Evolutionary conservation across 2,329 filamentous ascomycete genomes (phyloP).

Genomic region (Juglanconis sp.): DNA sequence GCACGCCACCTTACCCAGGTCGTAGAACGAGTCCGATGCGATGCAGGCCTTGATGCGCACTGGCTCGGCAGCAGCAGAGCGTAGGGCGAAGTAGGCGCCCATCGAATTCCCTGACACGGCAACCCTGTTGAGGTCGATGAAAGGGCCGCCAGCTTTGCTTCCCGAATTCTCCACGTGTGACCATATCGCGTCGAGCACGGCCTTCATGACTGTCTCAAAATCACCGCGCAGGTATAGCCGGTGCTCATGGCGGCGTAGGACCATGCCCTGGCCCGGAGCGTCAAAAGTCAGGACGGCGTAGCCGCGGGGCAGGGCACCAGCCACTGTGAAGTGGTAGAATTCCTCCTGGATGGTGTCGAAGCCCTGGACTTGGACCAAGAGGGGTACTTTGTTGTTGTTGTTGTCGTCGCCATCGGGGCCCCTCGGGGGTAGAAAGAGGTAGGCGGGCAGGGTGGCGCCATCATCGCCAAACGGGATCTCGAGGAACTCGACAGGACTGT

Average conservation of each 20-base stretch:
- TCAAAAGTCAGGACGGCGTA: conserved; percentile 45
- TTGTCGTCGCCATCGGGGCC: too few relatives aligned
- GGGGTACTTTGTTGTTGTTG: conserved; percentile 28
- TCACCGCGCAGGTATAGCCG: conserved; percentile 31
- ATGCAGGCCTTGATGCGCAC: conserved; percentile 42
- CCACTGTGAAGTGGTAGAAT: conserved; percentile 31
- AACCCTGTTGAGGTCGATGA: conserved; percentile 35
- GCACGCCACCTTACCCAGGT: conserved; percentile 2
- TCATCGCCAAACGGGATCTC: conserved; percentile 38
- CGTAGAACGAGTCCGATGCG: conserved; percentile 34
- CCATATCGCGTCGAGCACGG: conserved; percentile 25
- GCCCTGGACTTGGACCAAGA: conserved; percentile 34
- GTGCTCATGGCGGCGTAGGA: conserved; percentile 26
- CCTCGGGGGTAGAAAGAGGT: conserved; percentile 38
- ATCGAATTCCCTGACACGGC: conserved; percentile 37
- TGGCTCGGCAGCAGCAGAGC: conserved; percentile 33
- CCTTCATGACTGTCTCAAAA: conserved; percentile 33
- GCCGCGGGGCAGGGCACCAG: conserved; percentile 27
- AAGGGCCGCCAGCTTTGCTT: too few relatives aligned
- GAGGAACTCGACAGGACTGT: conserved; percentile 26
- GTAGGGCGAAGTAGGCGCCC: conserved; percentile 45
- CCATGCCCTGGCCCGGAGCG: conserved; percentile 42
- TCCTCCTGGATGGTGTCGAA: conserved; percentile 39
- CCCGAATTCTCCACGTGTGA: neutral
- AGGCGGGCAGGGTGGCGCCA: conserved; percentile 33